These are phyloP conservation scores for Thermothielavioides terrestris DNA, from an alignment of 495 filamentous ascomycete species.

Conservation along the genomic window DNA sequence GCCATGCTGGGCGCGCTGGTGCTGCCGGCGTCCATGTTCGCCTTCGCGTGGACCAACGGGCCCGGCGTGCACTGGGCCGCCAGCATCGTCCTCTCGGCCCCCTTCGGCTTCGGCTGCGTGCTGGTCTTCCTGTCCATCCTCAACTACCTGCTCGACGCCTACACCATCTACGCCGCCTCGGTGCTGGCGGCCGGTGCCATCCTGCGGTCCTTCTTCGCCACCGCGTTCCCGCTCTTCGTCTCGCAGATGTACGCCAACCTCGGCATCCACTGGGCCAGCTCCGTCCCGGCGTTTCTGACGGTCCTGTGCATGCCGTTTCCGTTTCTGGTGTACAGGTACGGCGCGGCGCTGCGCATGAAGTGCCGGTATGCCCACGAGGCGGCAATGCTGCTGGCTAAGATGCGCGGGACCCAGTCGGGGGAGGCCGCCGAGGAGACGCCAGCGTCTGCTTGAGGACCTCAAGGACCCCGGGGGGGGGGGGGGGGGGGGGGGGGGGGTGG, in stretches of 20 bases:
- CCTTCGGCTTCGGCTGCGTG: constrained; percentile 43
- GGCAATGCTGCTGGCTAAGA: constrained; percentile 39
- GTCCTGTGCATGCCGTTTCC: constrained; percentile 71
- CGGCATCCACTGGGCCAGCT: constrained; percentile 74
- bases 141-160: constrained; percentile 75
- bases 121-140: constrained; percentile 63
- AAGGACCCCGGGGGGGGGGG: too few species aligned
- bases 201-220: constrained; percentile 57
- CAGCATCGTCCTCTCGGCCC: constrained; percentile 35
- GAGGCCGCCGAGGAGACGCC: too few species aligned
- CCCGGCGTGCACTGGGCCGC: constrained; percentile 46
- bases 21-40: constrained; percentile 48
- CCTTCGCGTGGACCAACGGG: constrained; percentile 54
- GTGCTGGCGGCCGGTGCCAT: constrained; percentile 73
- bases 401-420: too few species aligned
- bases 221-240: constrained; percentile 82
- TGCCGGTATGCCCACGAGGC: constrained; percentile 73
- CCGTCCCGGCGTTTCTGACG: constrained; percentile 68
- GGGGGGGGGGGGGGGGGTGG: too few species aligned
- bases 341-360: constrained; percentile 50
- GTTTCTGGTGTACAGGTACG: constrained; percentile 74
- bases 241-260: constrained; percentile 64
- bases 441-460: too few species aligned
- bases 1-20: constrained; percentile 54
- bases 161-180: constrained; percentile 74